Conservation (phyloP, 257 asterid species). For the Coffea eugenioides region DNA sequence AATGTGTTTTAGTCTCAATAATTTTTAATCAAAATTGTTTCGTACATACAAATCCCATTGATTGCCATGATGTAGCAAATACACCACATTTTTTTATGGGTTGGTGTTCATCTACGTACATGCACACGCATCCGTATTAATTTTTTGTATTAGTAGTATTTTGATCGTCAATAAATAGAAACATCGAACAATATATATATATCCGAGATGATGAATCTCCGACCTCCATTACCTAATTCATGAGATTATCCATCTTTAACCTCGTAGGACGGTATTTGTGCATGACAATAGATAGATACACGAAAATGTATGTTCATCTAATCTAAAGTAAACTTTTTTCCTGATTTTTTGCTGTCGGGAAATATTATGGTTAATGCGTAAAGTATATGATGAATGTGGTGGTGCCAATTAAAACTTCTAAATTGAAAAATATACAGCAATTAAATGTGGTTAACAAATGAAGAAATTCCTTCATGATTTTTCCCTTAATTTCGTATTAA, state of each 20-base stretch:
- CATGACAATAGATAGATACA: background rate
- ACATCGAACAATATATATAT: background rate
- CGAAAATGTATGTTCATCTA: background rate
- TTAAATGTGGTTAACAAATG: constrained; percentile 10
- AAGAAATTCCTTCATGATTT: constrained; percentile 16
- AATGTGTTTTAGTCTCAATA: background rate
- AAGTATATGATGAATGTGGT: background rate
- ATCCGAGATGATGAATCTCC: background rate
- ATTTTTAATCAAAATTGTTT: background rate
- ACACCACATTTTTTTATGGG: background rate
- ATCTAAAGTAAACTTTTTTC: background rate
- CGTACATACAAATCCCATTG: background rate
- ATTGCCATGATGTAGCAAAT: background rate
- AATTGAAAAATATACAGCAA: background rate
- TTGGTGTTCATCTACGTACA: background rate
- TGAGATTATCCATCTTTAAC: background rate
- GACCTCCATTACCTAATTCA: background rate
- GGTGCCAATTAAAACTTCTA: background rate
- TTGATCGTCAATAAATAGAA: background rate
- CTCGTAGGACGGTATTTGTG: background rate
- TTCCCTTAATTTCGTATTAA: constrained; percentile 11
- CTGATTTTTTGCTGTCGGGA: background rate
- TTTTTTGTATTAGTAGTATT: background rate
- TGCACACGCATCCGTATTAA: background rate
- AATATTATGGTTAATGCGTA: background rate